A percentile compares a stretch with the other conserved stretches of the same genome.
These are phyloP conservation scores for Amoeboradix gromovi DNA, from an alignment of 371 early-diverging fungal species.

Conservation along the genomic window DNA sequence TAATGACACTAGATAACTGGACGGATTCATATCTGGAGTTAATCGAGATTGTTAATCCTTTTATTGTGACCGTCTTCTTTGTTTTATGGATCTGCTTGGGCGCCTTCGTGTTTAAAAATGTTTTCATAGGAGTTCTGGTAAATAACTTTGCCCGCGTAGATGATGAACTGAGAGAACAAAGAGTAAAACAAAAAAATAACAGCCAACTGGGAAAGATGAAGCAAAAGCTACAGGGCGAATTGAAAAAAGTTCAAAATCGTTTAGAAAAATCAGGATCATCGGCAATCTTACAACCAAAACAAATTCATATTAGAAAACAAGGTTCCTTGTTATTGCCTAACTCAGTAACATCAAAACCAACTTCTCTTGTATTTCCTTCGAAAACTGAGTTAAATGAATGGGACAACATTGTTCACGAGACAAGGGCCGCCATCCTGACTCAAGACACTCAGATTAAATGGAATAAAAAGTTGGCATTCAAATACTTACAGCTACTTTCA, in stretches of 20 bases:
- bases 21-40: neutral
- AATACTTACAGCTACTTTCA: neutral
- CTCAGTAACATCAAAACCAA: neutral
- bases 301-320: neutral
- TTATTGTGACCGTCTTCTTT: neutral
- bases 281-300: neutral
- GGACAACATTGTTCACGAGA: neutral
- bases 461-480: neutral
- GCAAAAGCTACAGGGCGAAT: neutral
- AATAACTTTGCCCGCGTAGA: neutral
- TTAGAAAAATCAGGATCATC: neutral
- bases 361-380: neutral
- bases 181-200: neutral
- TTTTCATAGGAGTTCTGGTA: constrained; percentile 18
- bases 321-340: neutral
- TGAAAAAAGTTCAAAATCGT: neutral
- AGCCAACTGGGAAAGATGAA: neutral
- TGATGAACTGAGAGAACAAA: neutral
- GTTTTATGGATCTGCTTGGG: constrained; percentile 14
- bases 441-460: neutral
- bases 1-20: neutral
- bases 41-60: neutral
- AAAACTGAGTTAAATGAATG: neutral
- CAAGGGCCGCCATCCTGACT: neutral
- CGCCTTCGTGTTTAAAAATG: constrained; percentile 15